Evolutionary conservation across 1,284 basidiomycete genomes (phyloP), one percentile per base, ranked within the genome.

Genomic region (Dichomitus squalens): DNA sequence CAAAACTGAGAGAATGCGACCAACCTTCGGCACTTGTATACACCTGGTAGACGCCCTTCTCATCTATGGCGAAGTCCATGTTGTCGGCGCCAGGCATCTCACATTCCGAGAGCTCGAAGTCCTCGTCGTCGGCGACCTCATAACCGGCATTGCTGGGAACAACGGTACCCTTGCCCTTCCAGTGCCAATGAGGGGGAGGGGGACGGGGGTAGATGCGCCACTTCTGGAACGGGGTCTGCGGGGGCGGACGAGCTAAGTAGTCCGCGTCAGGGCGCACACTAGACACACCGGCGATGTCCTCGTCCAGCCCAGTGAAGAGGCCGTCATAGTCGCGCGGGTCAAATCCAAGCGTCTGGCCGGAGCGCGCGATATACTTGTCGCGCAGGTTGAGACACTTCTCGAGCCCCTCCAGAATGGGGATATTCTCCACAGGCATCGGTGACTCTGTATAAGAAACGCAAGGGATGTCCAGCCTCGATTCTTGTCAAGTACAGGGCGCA

Each of bases 161-260:
- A 1, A 76, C 75, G 1, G 79, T 77, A n/a, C 83, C 75, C 44
- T 83, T 76, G 21, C 83, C 79, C 29, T 78, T 82, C 86, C 90
- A 94, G 67, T 93, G 91, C 95, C 95, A 98, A 68, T 95, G 94
- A 0, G 95, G 95, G 1, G 93, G 90, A 0, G 95, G 95, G 6
- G 95, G 95, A 4, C 80, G 83, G 0, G 96, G 95, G 65, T 96
- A 96, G 63, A 97, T 90, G 55, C 83, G 84, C 96, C 96, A 98
- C 6, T 83, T 75, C 39, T 82, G 68, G 56, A 79, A 74, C 20
- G 72, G 74, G 11, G 73, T 72, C n/a, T 68, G 54, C 21, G 75
- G 63, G 3, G 60, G 51, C 11, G 52, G 31, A 7, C 54, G 59
- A 49, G 57, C 20, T 8, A 49, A 49, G 51, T 64, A 73, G 50